Percentiles rank a stretch among this genome's conserved stretches.
phyloP scores from a whole-genome alignment of 805 yeast genomes.

The Ogataea pini region DNA sequence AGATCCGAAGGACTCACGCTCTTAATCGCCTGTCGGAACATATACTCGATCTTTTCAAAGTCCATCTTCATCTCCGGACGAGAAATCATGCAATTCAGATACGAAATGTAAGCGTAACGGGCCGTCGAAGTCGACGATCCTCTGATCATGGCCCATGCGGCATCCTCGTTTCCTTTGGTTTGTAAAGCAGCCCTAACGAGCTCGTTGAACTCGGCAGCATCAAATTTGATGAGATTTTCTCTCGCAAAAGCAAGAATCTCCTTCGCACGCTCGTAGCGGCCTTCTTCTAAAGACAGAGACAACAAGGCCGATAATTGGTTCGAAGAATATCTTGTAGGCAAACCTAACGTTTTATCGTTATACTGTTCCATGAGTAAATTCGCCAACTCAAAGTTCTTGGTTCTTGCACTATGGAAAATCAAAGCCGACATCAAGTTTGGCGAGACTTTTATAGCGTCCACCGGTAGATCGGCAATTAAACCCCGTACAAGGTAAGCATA shows the following conservation, averaged over 20 bases:
- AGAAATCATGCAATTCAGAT: constrained; percentile 33
- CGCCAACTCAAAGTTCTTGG: constrained; percentile 28
- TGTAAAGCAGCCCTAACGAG: constrained; percentile 30
- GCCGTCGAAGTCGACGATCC: constrained; percentile 23
- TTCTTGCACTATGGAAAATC: constrained; percentile 32
- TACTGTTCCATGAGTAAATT: constrained; percentile 30
- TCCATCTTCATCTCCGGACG: constrained; percentile 18
- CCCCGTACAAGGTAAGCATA: constrained; percentile 29
- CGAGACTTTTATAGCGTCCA: constrained; percentile 34
- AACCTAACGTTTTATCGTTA: constrained; percentile 24
- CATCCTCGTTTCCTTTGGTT: constrained; percentile 13
- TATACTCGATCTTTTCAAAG: constrained; percentile 25
- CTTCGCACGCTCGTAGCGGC: constrained; percentile 31
- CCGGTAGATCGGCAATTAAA: constrained; percentile 33
- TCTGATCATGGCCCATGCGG: constrained; percentile 34
- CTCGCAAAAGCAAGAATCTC: constrained; percentile 32
- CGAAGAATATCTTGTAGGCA: constrained; percentile 27
- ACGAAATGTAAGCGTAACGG: constrained; percentile 30
- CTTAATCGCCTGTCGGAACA: constrained; percentile 22
- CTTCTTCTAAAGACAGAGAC: constrained; percentile 27
- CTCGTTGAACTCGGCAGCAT: constrained; percentile 34
- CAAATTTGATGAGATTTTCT: constrained; percentile 27
- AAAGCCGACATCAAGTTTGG: constrained; percentile 37
- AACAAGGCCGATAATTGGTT: constrained; percentile 35
- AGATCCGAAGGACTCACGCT: constrained; percentile 17